phyloP scores from a whole-genome alignment of 495 filamentous ascomycete genomes.

The Mytilinidion resinicola region DNA sequence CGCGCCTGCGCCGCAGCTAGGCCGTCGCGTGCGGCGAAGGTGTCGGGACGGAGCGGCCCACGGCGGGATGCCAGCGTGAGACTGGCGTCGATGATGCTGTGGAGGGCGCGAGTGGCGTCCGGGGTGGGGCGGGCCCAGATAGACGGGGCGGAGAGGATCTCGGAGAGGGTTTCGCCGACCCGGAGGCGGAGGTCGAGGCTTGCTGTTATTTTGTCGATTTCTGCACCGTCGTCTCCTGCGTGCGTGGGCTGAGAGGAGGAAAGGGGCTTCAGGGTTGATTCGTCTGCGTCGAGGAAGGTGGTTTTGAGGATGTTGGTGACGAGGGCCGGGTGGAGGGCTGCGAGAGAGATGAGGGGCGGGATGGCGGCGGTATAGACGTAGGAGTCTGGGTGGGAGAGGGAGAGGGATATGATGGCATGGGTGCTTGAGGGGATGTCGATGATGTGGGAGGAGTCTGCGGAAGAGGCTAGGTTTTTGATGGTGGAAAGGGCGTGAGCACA shows the following conservation, averaged over 20 bases:
- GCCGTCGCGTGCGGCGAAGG: slow-evolving; percentile 48
- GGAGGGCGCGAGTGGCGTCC: slow-evolving; percentile 3
- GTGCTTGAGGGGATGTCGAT: slow-evolving; percentile 24
- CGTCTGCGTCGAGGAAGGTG: slow-evolving; percentile 21
- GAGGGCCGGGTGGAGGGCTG: slow-evolving; percentile 12
- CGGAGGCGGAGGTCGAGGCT: slow-evolving; percentile 26
- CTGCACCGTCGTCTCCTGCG: slow-evolving; percentile 48
- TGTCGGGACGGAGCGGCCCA: slow-evolving; percentile 44
- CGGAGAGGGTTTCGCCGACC: slow-evolving; percentile 18
- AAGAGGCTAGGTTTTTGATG: slow-evolving; percentile 54
- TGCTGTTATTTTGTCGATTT: background rate
- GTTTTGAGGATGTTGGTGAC: slow-evolving; percentile 15
- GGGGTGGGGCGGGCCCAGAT: slow-evolving; percentile 47
- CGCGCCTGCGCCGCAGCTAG: slow-evolving; percentile 44
- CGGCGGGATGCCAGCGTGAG: slow-evolving; percentile 62
- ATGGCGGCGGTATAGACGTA: slow-evolving; percentile 29
- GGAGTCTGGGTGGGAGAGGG: slow-evolving; percentile 39
- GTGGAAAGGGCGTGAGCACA: slow-evolving; percentile 72
- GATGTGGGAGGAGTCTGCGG: slow-evolving; percentile 10
- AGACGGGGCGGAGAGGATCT: slow-evolving; percentile 35
- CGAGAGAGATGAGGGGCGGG: slow-evolving; percentile 15
- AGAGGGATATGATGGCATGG: slow-evolving; percentile 23
- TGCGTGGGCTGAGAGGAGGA: slow-evolving; percentile 28
- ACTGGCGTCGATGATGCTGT: slow-evolving; percentile 53
- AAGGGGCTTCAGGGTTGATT: background rate